phyloP scores from a whole-genome alignment of 331 rosid species.

The Erythrophleum ivorense region DNA sequence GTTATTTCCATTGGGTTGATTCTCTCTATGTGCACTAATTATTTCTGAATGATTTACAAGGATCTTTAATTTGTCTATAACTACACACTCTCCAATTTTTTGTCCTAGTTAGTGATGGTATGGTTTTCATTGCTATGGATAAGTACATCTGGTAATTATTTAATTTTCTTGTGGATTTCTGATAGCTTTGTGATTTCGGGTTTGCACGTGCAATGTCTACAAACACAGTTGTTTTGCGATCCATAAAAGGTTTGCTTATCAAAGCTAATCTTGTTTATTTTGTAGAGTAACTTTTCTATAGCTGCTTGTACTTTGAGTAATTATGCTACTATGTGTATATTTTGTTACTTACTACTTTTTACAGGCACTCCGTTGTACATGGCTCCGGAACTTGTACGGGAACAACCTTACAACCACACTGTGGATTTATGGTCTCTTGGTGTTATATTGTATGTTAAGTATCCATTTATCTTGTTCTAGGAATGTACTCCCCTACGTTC shows the following conservation, averaged over 20 bases:
- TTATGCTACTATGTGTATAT: background rate
- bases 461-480: constrained; percentile 39
- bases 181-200: constrained; percentile 98
- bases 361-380: constrained; percentile 95
- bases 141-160: constrained; percentile 21
- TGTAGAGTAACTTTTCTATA: constrained; percentile 21
- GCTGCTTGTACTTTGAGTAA: constrained; percentile 23
- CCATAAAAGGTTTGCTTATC: constrained; percentile 83
- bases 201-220: constrained; percentile 99
- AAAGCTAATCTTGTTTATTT: constrained; percentile 28
- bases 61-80: background rate
- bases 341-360: constrained; percentile 25
- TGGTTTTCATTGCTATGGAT: constrained; percentile 30
- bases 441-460: constrained; percentile 79
- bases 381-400: constrained; percentile 99
- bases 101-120: background rate
- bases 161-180: constrained; percentile 38
- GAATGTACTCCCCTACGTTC: constrained; percentile 34
- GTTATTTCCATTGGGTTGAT: background rate
- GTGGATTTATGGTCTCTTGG: constrained; percentile 99
- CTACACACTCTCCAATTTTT: background rate
- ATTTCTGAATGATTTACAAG: background rate
- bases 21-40: background rate
- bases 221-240: constrained; percentile 93
- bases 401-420: constrained; percentile 95